Base-by-base conservation (phyloP, 345 rosid species). In the Syzygium aromaticum region DNA sequence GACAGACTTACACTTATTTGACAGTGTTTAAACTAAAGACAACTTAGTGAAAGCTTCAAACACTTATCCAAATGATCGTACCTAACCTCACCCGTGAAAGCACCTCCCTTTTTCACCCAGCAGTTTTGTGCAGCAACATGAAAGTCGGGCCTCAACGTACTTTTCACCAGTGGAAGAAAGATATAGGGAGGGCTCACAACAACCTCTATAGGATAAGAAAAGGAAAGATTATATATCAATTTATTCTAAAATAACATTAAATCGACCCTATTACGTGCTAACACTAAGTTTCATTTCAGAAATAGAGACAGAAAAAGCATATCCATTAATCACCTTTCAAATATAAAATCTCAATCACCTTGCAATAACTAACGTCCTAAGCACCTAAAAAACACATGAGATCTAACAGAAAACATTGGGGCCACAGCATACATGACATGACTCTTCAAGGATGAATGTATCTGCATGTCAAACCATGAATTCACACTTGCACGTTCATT, bases 91-190 rank as follows among this genome's bases (percentile, higher is more conserved):
- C 99, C 99, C 2, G 99, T 97, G 95, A 88, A 97, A 86, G 99
- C 99, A 90, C 98, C 99, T 54, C 99, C 99, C 84, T 97, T 97
- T 90, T 93, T 93, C 57, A 97, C 96, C 99, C 98, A 97, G 85
- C 98, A 97, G 91, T 97, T 97, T 87, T 97, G 99, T 2, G 98
- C 99, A 22, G 98, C 98, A 61, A 96, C 98, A 87, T 92, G 92
- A 57, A 97, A 95, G 86, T 95, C 96, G 84, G 97, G 88, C 92
- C 92, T 93, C 93, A 96, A 87, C 40, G 30, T 67, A 88, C 90
- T 89, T 89, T 97, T 95, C 67, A 96, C 98, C 90, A 92, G 52
- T 21, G 94, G 92, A 88, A 97, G 98, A 89, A 94, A 97, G 87
- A 97, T 92, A 89, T 87, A 96, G 3, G 98, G 98, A 88, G 98